These are phyloP conservation scores for Wallacemonas collosoma DNA, from an alignment of 208 protist species.

Conservation along the genomic window DNA sequence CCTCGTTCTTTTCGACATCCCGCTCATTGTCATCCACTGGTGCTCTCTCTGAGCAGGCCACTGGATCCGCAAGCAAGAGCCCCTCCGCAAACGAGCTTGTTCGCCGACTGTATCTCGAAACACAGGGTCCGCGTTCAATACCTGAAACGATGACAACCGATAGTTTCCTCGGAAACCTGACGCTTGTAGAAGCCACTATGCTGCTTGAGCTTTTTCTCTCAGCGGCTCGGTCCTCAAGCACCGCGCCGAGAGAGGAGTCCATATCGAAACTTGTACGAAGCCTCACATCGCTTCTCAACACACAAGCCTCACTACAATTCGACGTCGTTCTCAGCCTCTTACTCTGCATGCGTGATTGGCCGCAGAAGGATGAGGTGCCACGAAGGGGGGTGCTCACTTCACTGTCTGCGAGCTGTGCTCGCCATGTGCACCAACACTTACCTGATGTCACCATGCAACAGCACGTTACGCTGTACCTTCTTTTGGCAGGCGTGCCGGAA, in stretches of 20 bases:
- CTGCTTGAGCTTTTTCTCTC: slow-evolving; percentile 36
- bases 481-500: slow-evolving; percentile 24
- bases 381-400: neutral
- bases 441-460: slow-evolving; percentile 38
- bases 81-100: slow-evolving; percentile 25
- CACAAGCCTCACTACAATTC: slow-evolving; percentile 5
- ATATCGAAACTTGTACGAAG: neutral
- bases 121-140: neutral
- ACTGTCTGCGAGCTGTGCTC: slow-evolving; percentile 27
- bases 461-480: slow-evolving; percentile 41
- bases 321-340: slow-evolving; percentile 12
- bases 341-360: neutral
- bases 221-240: neutral
- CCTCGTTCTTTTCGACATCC: slow-evolving; percentile 31
- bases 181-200: slow-evolving; percentile 27
- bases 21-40: neutral
- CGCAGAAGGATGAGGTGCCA: neutral
- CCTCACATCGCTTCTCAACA: slow-evolving; percentile 4
- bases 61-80: neutral
- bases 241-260: neutral
- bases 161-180: slow-evolving; percentile 23
- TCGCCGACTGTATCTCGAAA: slow-evolving; percentile 17
- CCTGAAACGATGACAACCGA: neutral
- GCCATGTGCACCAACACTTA: slow-evolving; percentile 50
- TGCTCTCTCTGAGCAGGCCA: neutral